Conservation (phyloP, 164 flowering plant species). For the Magnolia changhungtana region DNA sequence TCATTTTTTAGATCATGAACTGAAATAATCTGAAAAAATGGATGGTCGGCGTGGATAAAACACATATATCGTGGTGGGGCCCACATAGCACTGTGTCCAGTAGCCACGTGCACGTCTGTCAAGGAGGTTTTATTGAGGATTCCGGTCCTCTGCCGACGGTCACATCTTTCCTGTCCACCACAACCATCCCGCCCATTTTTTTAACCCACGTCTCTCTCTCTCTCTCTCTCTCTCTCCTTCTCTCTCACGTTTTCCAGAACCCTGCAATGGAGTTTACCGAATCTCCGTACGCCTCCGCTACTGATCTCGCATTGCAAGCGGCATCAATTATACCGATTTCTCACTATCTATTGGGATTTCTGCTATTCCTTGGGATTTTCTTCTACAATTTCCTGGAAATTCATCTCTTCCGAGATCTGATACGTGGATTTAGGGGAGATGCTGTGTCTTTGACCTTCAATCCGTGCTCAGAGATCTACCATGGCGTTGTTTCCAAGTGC, state of each 20-base stretch:
- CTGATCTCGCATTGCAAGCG: slow-evolving; percentile 26
- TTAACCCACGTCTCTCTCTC: background rate
- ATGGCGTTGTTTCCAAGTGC: slow-evolving; percentile 50
- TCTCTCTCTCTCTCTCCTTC: background rate
- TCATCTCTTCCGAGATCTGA: slow-evolving; percentile 43
- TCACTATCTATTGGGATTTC: slow-evolving; percentile 25
- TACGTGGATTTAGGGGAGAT: slow-evolving; percentile 44
- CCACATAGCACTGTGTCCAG: too few species aligned
- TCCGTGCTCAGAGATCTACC: slow-evolving; percentile 42
- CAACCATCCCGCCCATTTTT: background rate
- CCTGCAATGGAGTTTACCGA: slow-evolving; percentile 16
- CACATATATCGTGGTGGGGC: too few species aligned
- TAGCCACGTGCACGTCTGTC: too few species aligned
- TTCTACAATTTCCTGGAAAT: slow-evolving; percentile 50
- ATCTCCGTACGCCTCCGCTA: slow-evolving; percentile 13
- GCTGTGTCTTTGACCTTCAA: slow-evolving; percentile 41
- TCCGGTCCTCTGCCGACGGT: too few species aligned
- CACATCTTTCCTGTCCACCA: background rate
- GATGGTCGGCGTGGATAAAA: too few species aligned
- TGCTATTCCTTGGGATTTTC: slow-evolving; percentile 19
- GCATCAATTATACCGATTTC: slow-evolving; percentile 37
- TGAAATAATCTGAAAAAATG: too few species aligned
- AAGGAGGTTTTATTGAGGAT: too few species aligned
- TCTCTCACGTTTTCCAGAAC: background rate
- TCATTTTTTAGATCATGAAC: too few species aligned